Percentiles rank a stretch among this genome's conserved stretches.
Conservation (phyloP, 495 filamentous ascomycete genomes). For the Bryoglossum gracile region DNA sequence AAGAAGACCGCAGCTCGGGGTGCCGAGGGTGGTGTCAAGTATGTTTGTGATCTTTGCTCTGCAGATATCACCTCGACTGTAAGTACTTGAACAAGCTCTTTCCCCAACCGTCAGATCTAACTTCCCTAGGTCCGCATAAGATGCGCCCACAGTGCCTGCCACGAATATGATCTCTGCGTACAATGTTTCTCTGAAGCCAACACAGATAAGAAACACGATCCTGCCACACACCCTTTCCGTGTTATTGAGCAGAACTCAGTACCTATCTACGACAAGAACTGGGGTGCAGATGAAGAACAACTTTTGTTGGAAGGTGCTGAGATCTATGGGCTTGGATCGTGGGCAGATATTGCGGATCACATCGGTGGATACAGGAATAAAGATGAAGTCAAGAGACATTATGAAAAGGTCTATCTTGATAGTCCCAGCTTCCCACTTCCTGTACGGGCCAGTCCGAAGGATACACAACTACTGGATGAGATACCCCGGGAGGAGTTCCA, state of each 20-base stretch:
- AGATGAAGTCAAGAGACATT: slow-evolving; percentile 92
- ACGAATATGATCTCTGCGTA: slow-evolving; percentile 95
- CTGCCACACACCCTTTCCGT: slow-evolving; percentile 73
- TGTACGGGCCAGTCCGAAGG: slow-evolving; percentile 69
- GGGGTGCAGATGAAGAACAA: slow-evolving; percentile 96
- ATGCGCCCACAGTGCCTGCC: slow-evolving; percentile 74
- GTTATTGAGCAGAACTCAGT: slow-evolving; percentile 98
- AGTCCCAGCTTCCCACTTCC: slow-evolving; percentile 80
- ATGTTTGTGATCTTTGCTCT: slow-evolving; percentile 92
- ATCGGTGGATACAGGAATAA: slow-evolving; percentile 92
- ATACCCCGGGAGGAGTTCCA: slow-evolving; percentile 92
- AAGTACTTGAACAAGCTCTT: slow-evolving; percentile 28
- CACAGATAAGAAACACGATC: slow-evolving; percentile 72
- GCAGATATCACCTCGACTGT: slow-evolving; percentile 94
- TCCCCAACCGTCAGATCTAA: not conserved
- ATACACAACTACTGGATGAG: slow-evolving; percentile 65
- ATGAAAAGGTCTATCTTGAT: slow-evolving; percentile 78
- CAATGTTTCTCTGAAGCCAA: slow-evolving; percentile 82
- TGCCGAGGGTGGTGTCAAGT: slow-evolving; percentile 88
- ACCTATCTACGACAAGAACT: slow-evolving; percentile 89
- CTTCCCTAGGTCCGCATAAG: slow-evolving; percentile 76
- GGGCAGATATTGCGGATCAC: slow-evolving; percentile 97
- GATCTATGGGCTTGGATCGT: slow-evolving; percentile 92
- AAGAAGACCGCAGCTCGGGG: slow-evolving; percentile 89
- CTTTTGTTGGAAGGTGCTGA: slow-evolving; percentile 92